Percentiles rank a stretch among this genome's conserved stretches.
Conservation (phyloP, 768 basidiomycete species). For the Lactifluus pinguis region DNA sequence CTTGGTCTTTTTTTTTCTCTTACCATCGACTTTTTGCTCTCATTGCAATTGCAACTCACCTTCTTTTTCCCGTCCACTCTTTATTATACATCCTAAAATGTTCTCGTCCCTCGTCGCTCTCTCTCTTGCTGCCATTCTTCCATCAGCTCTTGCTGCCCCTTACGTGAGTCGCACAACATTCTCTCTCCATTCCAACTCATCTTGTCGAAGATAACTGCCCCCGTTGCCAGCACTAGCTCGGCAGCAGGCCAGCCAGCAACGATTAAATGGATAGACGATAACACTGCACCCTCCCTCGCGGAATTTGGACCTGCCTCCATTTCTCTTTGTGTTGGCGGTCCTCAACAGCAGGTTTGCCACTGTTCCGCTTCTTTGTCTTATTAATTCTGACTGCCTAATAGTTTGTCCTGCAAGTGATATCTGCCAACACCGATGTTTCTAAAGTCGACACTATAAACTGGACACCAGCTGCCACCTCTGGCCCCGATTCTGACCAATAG, state of each 20-base stretch:
- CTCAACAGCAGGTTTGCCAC: conserved; percentile 45
- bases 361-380: background rate
- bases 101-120: conserved; percentile 9
- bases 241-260: conserved; percentile 41
- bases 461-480: conserved; percentile 42
- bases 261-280: conserved; percentile 54
- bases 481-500: conserved; percentile 50
- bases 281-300: conserved; percentile 36
- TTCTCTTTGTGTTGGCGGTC: conserved; percentile 57
- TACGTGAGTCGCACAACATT: conserved; percentile 6
- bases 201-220: conserved; percentile 44
- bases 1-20: background rate
- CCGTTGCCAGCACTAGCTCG: conserved; percentile 38
- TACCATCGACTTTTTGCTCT: background rate
- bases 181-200: background rate
- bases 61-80: conserved; percentile 16
- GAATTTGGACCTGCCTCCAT: conserved; percentile 44
- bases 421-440: conserved; percentile 42
- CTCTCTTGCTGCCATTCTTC: conserved; percentile 8
- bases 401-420: conserved; percentile 51
- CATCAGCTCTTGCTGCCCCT: conserved; percentile 8
- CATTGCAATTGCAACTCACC: background rate
- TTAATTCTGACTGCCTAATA: conserved; percentile 21
- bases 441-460: conserved; percentile 38
- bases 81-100: conserved; percentile 13